phyloP scores from a whole-genome alignment of 2,329 filamentous ascomycete species.

The Sodiomyces alkalinus region DNA sequence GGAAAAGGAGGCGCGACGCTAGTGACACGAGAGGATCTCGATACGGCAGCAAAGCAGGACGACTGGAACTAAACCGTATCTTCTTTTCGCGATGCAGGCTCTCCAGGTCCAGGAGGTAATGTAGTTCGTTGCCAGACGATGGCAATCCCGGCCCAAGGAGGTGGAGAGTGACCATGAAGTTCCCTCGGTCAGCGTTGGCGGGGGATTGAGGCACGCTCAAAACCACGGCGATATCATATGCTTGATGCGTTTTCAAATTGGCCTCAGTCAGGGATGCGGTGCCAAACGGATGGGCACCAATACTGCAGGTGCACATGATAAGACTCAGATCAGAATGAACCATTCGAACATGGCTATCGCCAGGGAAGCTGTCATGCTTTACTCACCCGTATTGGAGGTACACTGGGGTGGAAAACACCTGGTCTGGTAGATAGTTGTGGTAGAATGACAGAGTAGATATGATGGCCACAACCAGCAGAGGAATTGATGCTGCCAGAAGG shows the following conservation, averaged over 20 bases:
- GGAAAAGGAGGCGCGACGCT: conserved; percentile 42
- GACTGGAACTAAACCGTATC: conserved; percentile 47
- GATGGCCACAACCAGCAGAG: conserved; percentile 31
- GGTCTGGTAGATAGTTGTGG: conserved; percentile 39
- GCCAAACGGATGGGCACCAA: conserved; percentile 40
- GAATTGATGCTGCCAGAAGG: conserved; percentile 23
- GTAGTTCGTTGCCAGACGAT: conserved; percentile 9
- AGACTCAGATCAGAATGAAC: too few species aligned
- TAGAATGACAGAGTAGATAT: conserved; percentile 38
- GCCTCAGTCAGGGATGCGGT: conserved; percentile 27
- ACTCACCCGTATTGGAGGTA: conserved; percentile 44
- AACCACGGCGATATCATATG: conserved; percentile 69
- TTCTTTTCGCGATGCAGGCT: conserved; percentile 18
- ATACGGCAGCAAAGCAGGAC: conserved; percentile 71
- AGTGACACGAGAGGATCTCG: conserved; percentile 52
- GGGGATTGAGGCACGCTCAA: conserved; percentile 67
- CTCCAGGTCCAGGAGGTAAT: conserved; percentile 12
- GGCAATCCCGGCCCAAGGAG: conserved; percentile 31
- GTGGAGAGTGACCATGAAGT: conserved; percentile 84
- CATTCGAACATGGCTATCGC: too few species aligned
- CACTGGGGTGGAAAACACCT: conserved; percentile 34
- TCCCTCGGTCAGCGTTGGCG: conserved; percentile 61
- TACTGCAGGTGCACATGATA: too few species aligned
- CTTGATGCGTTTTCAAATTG: conserved; percentile 53
- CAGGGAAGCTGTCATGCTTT: neutral